Evolutionary conservation across 805 yeast genomes (phyloP), one percentile per base, ranked within the genome.

Genomic region (Wickerhamiella australiensis): DNA sequence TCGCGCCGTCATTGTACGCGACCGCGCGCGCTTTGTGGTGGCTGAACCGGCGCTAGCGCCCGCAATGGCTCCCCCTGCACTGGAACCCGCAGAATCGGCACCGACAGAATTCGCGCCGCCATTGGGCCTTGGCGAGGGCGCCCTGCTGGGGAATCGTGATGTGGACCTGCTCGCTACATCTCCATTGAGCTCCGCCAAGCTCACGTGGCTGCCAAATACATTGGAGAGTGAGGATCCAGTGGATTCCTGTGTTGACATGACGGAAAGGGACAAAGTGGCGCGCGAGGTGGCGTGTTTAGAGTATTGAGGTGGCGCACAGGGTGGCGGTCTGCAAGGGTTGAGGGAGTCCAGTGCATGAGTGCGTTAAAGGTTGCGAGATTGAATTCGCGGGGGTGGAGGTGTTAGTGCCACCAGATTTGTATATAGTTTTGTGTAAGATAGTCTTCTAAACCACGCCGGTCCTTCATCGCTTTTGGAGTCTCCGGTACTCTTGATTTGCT

Each of bases 381-480:
- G n/a, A n/a, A n/a, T n/a, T n/a, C n/a, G n/a, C n/a, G n/a, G n/a
- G n/a, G n/a, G n/a, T n/a, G n/a, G n/a, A n/a, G n/a, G n/a, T n/a
- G n/a, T n/a, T n/a, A n/a, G n/a, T n/a, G n/a, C n/a, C n/a, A n/a
- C n/a, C n/a, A n/a, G n/a, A n/a, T n/a, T n/a, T n/a, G n/a, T n/a
- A n/a, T n/a, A n/a, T n/a, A n/a, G n/a, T n/a, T n/a, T n/a, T n/a
- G n/a, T n/a, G n/a, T n/a, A n/a, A n/a, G n/a, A n/a, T n/a, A n/a
- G n/a, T n/a, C n/a, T n/a, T n/a, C n/a, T n/a, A n/a, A n/a, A n/a
- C 95, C 95, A 85, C 0, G 92, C 90, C 2, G 94, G 94, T 1
- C 90, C 92, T 29, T 57, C 50, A 31, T 56, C 61, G 47, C 55
- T 61, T 5, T 29, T 15, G 7, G 42, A 2, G 23, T 41, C 25